Conservation (phyloP, 2,329 filamentous ascomycete genomes). For the Scedosporium dehoogii region DNA sequence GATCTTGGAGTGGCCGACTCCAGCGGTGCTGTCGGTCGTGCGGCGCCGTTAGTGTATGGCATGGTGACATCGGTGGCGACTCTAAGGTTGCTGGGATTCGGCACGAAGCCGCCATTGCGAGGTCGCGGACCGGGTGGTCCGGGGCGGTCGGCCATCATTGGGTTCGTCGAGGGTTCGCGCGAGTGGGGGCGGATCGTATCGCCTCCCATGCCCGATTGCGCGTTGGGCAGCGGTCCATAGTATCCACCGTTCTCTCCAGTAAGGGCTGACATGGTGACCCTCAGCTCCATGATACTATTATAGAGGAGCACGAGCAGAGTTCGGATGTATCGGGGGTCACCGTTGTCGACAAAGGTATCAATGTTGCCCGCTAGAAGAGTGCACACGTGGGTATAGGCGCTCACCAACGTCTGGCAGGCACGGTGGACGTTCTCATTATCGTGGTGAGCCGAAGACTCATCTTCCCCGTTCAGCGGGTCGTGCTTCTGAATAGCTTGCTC, state of each 20-base stretch:
- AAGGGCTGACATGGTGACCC: constrained; percentile 37
- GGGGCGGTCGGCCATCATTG: constrained; percentile 41
- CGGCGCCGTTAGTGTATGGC: constrained; percentile 36
- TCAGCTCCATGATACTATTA: constrained; percentile 58
- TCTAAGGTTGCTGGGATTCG: constrained; percentile 43
- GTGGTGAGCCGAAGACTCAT: constrained; percentile 35
- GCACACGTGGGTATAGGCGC: constrained; percentile 57
- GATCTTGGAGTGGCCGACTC: constrained; percentile 66
- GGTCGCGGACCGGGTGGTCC: constrained; percentile 23
- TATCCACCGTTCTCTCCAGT: constrained; percentile 11
- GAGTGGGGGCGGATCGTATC: constrained; percentile 41
- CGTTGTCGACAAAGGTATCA: constrained; percentile 54
- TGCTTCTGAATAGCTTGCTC: constrained; percentile 56
- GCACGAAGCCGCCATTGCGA: constrained; percentile 28
- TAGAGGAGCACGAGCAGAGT: constrained; percentile 54
- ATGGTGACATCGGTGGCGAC: constrained; percentile 46
- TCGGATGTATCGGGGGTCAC: constrained; percentile 56
- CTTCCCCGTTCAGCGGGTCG: constrained; percentile 33
- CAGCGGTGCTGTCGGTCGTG: constrained; percentile 38
- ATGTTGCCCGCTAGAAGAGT: constrained; percentile 50
- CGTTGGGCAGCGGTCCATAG: constrained; percentile 1
- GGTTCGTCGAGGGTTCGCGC: constrained; percentile 42
- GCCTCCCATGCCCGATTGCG: constrained; percentile 13
- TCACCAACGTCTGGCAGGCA: constrained; percentile 53
- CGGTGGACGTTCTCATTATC: constrained; percentile 56